These are phyloP conservation scores for Pisolithus sp. DNA, from an alignment of 768 basidiomycete genomes.

Conservation along the genomic window DNA sequence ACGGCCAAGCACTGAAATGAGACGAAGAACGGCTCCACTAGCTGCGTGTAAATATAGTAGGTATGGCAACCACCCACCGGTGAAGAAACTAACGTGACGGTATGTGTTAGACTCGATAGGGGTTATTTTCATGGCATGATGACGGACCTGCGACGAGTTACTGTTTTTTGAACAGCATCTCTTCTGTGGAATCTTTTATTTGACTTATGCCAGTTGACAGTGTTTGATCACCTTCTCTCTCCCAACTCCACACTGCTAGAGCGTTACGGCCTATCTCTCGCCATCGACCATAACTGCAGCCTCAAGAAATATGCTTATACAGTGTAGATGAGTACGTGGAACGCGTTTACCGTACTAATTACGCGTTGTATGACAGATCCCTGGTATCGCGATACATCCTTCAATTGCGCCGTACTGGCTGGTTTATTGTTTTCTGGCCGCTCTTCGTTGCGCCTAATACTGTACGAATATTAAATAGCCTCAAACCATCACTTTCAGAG, in stretches of 20 bases:
- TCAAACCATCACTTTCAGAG: not conserved
- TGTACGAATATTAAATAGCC: constrained; percentile 42
- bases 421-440: constrained; percentile 88
- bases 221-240: not conserved
- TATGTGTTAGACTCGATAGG: not conserved
- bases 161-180: not conserved
- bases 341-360: not conserved
- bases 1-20: no score
- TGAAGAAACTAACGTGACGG: no score
- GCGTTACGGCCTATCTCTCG: constrained; percentile 60
- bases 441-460: constrained; percentile 82
- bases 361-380: constrained; percentile 46
- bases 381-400: constrained; percentile 69
- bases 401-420: constrained; percentile 84
- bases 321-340: constrained; percentile 68
- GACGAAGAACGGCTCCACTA: no score
- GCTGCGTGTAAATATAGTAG: no score
- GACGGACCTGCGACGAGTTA: constrained; percentile 8
- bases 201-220: not conserved
- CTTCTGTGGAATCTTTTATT: not conserved
- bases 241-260: not conserved
- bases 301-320: constrained; percentile 72
- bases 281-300: constrained; percentile 60
- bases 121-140: not conserved
- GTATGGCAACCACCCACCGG: no score